Base-by-base conservation (phyloP, 2,329 filamentous ascomycete species). In the Colletotrichum salicis region DNA sequence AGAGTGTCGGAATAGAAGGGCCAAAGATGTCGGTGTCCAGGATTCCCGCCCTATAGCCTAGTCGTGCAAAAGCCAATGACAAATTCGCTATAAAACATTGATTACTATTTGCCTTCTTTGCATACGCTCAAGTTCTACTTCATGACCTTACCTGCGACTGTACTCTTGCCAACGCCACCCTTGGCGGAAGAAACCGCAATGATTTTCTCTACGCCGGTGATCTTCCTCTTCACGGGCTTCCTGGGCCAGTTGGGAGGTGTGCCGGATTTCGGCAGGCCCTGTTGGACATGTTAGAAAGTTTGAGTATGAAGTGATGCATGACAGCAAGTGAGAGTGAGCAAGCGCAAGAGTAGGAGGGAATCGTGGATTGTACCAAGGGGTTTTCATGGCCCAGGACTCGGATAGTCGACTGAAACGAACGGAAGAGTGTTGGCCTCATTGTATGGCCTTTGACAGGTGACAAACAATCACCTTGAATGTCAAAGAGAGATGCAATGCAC, bases 1-100 rank as follows among this genome's bases (percentile, higher is more conserved):
- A 90, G 0, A 99, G 86, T 0, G 95, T 98, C 0, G 96, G 96
- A 73, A 99, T 94, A 0, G 94, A 97, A 0, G 96, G 96, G 0
- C 96, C 96, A 80, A 98, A 99, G 78, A 99, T 97, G 80, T 99
- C 96, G 0, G 95, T 95, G 80, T 99, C 96, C 22, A 99, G 87
- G 72, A 99, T 95, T 3, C 96, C 96, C 3, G 93, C 90, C 67
- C 94, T 90, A 74, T 95, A 90, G 19, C 96, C 96, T 68, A 91
- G 90, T 54, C 93, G 90, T 2, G 96, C 95, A 79, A 97, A 94
- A 5, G 95, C 91, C 0, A 99, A 87, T 0, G 96, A 94, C 29
- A 99, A 86, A 77, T 99, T 99, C 58, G 89, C 90, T 72, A 31
- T 22, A 4, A 51, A 51, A 15, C 4, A 57, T 48, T 11, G 15